Evolutionary conservation across 23 red algal species (phyloP).

Genomic region (Gracilaria caudata): DNA sequence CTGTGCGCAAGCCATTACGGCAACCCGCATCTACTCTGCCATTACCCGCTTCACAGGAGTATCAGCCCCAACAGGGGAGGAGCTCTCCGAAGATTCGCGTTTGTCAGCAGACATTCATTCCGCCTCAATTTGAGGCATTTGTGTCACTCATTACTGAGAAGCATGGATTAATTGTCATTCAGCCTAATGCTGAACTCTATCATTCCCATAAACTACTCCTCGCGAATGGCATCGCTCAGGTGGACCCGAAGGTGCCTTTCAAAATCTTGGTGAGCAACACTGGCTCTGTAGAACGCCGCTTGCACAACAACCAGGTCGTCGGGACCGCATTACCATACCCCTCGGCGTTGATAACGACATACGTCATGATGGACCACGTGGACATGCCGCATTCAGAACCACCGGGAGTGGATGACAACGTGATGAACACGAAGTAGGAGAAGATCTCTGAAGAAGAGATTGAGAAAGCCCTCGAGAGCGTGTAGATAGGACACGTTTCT

Average conservation of each 20-base stretch:
- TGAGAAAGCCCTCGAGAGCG: conserved; percentile 17
- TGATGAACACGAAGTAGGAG: neutral
- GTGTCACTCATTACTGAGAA: neutral
- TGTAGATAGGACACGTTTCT: neutral
- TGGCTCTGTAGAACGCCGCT: neutral
- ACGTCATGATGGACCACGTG: neutral
- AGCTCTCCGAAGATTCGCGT: neutral
- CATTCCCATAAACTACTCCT: neutral
- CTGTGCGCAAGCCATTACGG: neutral
- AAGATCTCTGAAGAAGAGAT: neutral
- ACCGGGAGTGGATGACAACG: neutral
- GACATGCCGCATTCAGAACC: neutral
- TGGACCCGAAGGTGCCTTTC: neutral
- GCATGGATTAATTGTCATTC: neutral
- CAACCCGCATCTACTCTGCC: neutral
- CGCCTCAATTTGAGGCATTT: neutral
- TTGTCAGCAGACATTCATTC: neutral
- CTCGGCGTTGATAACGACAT: neutral
- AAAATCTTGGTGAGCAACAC: neutral
- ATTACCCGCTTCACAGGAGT: neutral
- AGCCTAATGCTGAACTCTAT: neutral
- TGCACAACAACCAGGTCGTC: conserved; percentile 3
- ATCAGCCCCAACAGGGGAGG: neutral
- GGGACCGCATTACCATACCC: conserved; percentile 4
- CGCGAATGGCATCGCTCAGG: neutral